A percentile compares a stretch with the other conserved stretches of the same genome.
Evolutionary conservation across 2,329 filamentous ascomycete species (phyloP).

Genomic region (Xylariaceae sp.): DNA sequence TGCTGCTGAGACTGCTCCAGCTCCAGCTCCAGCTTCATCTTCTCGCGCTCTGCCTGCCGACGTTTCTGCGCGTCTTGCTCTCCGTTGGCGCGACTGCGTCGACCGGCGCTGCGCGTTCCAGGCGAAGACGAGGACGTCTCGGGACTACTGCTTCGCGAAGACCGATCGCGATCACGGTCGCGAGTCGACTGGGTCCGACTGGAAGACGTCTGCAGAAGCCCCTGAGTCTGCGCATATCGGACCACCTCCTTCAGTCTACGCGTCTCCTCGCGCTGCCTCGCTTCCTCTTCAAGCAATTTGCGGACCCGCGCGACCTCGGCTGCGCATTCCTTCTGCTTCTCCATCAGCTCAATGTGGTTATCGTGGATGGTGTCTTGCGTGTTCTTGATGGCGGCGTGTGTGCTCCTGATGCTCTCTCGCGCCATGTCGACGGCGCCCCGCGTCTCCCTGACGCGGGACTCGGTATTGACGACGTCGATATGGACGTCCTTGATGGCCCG

Average conservation of each 20-base stretch:
- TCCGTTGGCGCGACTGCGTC: not conserved
- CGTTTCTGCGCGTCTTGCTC: not conserved
- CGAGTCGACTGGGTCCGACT: slow-evolving; percentile 2
- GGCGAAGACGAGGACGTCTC: not conserved
- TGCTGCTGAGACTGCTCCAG: not conserved
- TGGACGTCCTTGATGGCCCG: slow-evolving; percentile 18
- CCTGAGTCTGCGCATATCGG: slow-evolving; percentile 23
- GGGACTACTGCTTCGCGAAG: slow-evolving; percentile 16
- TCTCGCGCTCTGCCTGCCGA: slow-evolving; percentile 5
- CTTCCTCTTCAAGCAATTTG: slow-evolving; percentile 23
- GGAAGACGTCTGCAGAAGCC: slow-evolving; percentile 16
- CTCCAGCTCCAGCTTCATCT: not conserved
- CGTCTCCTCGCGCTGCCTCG: slow-evolving; percentile 22
- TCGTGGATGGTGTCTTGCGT: slow-evolving; percentile 20
- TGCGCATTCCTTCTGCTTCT: slow-evolving; percentile 21
- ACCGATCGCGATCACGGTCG: slow-evolving; percentile 1
- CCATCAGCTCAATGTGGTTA: slow-evolving; percentile 18
- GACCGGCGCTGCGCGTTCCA: not conserved
- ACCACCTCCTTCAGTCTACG: slow-evolving; percentile 19
- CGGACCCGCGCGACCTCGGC: slow-evolving; percentile 22
- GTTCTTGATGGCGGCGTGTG: slow-evolving; percentile 18
- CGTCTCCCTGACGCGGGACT: slow-evolving; percentile 15
- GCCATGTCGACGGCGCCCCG: slow-evolving; percentile 15
- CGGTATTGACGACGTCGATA: slow-evolving; percentile 10
- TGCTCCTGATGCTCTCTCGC: slow-evolving; percentile 6